Evolutionary conservation across 2,329 filamentous ascomycete genomes (phyloP).

Genomic region (Penicillium brevicompactum): DNA sequence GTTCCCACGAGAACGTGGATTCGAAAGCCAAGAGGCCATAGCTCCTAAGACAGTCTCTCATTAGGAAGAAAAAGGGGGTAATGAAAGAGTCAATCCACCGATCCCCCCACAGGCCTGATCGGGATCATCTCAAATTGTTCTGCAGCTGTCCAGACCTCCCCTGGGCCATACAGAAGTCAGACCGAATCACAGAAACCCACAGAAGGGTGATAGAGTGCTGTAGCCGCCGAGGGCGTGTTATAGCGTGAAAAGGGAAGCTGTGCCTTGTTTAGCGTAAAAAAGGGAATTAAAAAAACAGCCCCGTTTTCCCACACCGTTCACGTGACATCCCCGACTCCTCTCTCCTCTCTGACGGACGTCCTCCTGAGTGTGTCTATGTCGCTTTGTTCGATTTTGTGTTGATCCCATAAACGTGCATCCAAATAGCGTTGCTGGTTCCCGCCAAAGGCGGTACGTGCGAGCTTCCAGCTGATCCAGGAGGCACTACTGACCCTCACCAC

Average conservation of each 20-base stretch:
- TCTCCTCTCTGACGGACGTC: constrained; percentile 12
- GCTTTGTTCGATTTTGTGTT: constrained; percentile 16
- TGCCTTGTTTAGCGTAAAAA: constrained; percentile 10
- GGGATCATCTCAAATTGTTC: constrained; percentile 6
- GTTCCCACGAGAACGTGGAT: background rate
- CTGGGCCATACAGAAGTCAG: background rate
- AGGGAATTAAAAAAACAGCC: constrained; percentile 8
- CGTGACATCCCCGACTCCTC: constrained; percentile 25
- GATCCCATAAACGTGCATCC: constrained; percentile 4
- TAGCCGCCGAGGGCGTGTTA: constrained; percentile 20
- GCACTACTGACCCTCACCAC: constrained; percentile 14
- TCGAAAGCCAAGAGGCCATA: constrained; percentile 1
- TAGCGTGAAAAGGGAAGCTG: constrained; percentile 9
- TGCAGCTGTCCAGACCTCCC: constrained; percentile 3
- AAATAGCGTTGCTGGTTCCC: constrained; percentile 14
- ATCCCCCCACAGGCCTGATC: constrained; percentile 11
- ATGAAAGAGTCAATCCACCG: constrained; percentile 7
- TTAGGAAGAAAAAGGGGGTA: constrained; percentile 4
- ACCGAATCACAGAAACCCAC: background rate
- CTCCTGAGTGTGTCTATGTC: background rate
- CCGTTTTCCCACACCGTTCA: constrained; percentile 15
- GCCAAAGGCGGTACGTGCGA: constrained; percentile 17
- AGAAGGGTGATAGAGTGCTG: constrained; percentile 1
- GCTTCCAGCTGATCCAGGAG: constrained; percentile 13
- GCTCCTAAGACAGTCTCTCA: background rate